Evolutionary conservation across 148 eudicot species (phyloP), one percentile per base, ranked within the genome.

Genomic region (Persicaria maculosa): DNA sequence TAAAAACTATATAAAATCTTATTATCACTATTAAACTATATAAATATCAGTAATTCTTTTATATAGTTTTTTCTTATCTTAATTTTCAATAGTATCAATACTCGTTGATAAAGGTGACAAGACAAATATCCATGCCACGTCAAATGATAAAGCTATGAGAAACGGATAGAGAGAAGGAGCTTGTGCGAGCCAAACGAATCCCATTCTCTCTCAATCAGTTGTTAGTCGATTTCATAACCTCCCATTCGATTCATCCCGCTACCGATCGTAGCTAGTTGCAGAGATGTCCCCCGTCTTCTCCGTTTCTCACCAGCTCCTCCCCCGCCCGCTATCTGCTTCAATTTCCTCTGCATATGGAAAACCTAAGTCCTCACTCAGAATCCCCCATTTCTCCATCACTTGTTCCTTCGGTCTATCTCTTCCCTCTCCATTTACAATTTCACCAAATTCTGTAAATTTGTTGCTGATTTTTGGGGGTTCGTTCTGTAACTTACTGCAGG

Each of bases 251-350:
- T 31, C 40, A 31, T 31, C 40, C 40, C 40, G 40, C 40, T 31
- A 2, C 40, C 40, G 40, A 31, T 31, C 40, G 40, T 31, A 31
- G 43, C 70, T 15, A 65, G 70, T 15, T 3, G 43, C 31, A 11
- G 46, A 65, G 45, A 36, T 65, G 70, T 65, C 79, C 72, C 68
- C 83, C 53, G 80, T 82, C 12, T 80, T 81, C 75, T 82, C 84
- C 16, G 72, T 74, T 19, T 79, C 76, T 57, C 84, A 78, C 53
- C 84, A 82, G 75, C 71, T 68, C 9, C 59, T 67, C 73, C 79
- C 77, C 69, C 36, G 48, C 73, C 79, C 77, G 64, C 36, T 50
- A 48, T 20, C 22, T 44, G 57, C 71, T 52, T 65, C 76, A 14
- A 62, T 74, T 47, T 77, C 78, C 16, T 72, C 75, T 2, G 12